A percentile compares a stretch with the other conserved stretches of the same genome.
Conservation (phyloP, 371 early-diverging fungal genomes). For the Actinomortierella wolfii region DNA sequence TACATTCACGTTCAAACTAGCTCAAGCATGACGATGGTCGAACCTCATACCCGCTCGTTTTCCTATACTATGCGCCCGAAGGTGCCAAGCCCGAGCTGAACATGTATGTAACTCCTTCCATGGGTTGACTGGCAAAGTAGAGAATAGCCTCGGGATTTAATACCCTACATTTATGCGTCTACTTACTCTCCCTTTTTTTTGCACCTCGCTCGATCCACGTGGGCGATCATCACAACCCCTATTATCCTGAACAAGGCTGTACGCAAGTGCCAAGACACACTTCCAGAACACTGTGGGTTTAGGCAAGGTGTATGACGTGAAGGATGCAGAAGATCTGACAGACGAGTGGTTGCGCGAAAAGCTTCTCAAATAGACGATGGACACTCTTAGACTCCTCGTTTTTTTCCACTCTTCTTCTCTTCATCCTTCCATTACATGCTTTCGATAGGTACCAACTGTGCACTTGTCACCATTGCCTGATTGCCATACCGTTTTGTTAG, state of each 20-base stretch:
- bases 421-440: not conserved
- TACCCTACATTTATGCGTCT: not conserved
- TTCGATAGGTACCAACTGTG: too few species aligned
- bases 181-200: constrained; percentile 3
- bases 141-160: not conserved
- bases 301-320: constrained; percentile 60
- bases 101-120: constrained; percentile 52
- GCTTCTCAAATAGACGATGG: constrained; percentile 12
- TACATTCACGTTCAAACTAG: too few species aligned
- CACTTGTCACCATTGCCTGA: too few species aligned
- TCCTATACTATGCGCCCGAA: constrained; percentile 68
- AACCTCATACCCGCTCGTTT: constrained; percentile 65
- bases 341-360: constrained; percentile 54
- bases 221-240: not conserved
- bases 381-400: not conserved
- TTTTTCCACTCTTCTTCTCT: too few species aligned
- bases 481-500: too few species aligned
- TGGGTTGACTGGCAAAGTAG: not conserved
- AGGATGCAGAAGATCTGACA: constrained; percentile 58
- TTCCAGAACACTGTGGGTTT: constrained; percentile 60
- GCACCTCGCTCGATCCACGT: not conserved
- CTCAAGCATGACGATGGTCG: constrained; percentile 66
- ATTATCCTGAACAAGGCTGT: constrained; percentile 32
- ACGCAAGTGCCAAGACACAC: constrained; percentile 69
- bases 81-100: constrained; percentile 58